Percentiles rank a stretch among this genome's conserved stretches.
Conservation (phyloP, 352 stramenopile species). For the Globisporangium middletonii region DNA sequence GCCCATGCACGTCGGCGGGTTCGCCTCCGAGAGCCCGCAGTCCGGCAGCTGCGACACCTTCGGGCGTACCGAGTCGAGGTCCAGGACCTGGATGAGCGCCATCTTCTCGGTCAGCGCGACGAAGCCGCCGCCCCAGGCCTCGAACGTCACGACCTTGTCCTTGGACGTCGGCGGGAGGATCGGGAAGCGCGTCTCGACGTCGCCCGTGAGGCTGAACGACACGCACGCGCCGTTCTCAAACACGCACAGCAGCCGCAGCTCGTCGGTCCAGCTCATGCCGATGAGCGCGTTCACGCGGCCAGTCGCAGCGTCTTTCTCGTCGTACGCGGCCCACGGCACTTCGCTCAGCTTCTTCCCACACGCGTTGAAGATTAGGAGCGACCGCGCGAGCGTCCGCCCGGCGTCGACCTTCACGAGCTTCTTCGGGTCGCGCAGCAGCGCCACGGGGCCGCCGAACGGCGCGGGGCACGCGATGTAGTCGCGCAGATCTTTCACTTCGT, state of each 20-base stretch:
- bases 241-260: conserved; percentile 73
- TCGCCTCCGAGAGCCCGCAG: conserved; percentile 60
- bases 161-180: conserved; percentile 57
- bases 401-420: conserved; percentile 66
- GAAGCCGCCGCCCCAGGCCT: conserved; percentile 67
- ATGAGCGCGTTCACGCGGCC: conserved; percentile 47
- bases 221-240: conserved; percentile 71
- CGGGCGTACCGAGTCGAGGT: conserved; percentile 72
- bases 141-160: conserved; percentile 74
- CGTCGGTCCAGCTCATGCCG: conserved; percentile 76
- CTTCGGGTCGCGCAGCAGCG: conserved; percentile 68
- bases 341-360: conserved; percentile 53
- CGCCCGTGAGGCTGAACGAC: conserved; percentile 62
- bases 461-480: conserved; percentile 56
- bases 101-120: conserved; percentile 81
- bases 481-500: conserved; percentile 53
- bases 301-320: conserved; percentile 40
- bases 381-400: conserved; percentile 36
- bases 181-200: conserved; percentile 66
- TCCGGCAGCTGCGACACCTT: conserved; percentile 73
- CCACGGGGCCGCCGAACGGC: conserved; percentile 65
- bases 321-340: conserved; percentile 60
- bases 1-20: conserved; percentile 86
- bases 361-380: conserved; percentile 73
- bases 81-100: conserved; percentile 72